These are phyloP conservation scores for Pleurozium schreberi DNA, from an alignment of 225 moss, liverwort and hornwort species.

Conservation along the genomic window DNA sequence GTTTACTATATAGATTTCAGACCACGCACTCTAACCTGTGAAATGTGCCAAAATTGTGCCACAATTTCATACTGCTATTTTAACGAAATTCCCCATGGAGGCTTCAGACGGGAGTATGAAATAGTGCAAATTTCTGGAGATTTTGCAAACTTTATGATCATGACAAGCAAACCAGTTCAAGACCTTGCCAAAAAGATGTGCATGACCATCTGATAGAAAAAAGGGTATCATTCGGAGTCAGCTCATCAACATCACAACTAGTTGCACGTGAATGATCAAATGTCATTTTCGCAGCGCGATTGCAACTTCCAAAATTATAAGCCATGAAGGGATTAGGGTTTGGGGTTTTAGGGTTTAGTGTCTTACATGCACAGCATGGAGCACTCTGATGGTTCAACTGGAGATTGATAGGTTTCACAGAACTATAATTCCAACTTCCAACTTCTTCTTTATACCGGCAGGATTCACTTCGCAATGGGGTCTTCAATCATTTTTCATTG, in stretches of 20 bases:
- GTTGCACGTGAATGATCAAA: neutral
- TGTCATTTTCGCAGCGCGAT: neutral
- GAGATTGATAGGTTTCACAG: neutral
- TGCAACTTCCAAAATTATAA: neutral
- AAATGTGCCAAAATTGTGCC: too few species aligned
- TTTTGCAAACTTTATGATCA: neutral
- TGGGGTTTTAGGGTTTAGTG: neutral
- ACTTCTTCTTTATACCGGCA: neutral
- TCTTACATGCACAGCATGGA: too few species aligned
- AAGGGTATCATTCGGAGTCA: neutral
- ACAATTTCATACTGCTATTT: too few species aligned
- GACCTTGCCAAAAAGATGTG: neutral
- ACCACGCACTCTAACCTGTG: too few species aligned
- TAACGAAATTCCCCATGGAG: too few species aligned
- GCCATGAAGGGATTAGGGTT: neutral
- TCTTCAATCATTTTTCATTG: neutral
- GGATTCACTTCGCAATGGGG: neutral
- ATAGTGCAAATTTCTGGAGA: neutral
- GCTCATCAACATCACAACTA: neutral
- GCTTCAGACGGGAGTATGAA: neutral
- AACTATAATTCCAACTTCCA: neutral
- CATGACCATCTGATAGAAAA: neutral
- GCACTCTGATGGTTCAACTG: neutral
- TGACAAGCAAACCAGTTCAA: too few species aligned
- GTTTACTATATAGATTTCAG: too few species aligned